Conservation (phyloP, 2,329 filamentous ascomycete species). For the Akanthomyces dipterigenus region DNA sequence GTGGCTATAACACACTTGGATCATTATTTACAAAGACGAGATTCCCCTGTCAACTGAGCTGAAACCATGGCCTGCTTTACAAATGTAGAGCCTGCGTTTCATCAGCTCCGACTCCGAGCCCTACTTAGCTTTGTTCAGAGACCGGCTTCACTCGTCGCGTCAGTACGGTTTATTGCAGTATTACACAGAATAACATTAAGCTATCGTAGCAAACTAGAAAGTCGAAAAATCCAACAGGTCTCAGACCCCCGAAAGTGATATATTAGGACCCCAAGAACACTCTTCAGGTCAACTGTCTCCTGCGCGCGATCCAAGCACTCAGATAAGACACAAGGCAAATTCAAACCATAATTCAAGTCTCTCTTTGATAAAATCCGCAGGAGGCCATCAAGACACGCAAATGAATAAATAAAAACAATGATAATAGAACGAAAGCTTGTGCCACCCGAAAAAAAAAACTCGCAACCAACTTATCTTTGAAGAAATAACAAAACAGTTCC, state of each 20-base stretch:
- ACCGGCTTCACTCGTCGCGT: not conserved
- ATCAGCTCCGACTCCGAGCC: too few species aligned
- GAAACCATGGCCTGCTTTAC: too few species aligned
- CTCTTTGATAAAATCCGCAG: not conserved
- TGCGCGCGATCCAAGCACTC: not conserved
- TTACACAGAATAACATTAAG: conserved; percentile 8
- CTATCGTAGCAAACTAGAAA: not conserved
- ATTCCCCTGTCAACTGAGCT: not conserved
- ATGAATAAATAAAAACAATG: too few species aligned
- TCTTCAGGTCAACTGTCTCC: not conserved
- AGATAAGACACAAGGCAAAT: not conserved
- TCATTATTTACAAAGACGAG: not conserved
- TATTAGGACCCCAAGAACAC: not conserved
- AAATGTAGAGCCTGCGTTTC: too few species aligned
- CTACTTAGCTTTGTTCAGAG: not conserved
- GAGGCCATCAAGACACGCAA: not conserved
- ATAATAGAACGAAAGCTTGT: not conserved
- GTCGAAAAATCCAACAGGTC: not conserved
- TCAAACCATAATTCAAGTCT: not conserved
- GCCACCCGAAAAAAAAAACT: not conserved
- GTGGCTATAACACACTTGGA: not conserved
- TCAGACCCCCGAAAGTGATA: not conserved
- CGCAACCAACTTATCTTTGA: too few species aligned
- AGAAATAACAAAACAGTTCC: too few species aligned
- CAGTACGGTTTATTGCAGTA: not conserved